A percentile compares a stretch with the other conserved stretches of the same genome.
These are phyloP conservation scores for Epichloe baconii DNA, from an alignment of 2,329 filamentous ascomycete species.

Conservation along the genomic window DNA sequence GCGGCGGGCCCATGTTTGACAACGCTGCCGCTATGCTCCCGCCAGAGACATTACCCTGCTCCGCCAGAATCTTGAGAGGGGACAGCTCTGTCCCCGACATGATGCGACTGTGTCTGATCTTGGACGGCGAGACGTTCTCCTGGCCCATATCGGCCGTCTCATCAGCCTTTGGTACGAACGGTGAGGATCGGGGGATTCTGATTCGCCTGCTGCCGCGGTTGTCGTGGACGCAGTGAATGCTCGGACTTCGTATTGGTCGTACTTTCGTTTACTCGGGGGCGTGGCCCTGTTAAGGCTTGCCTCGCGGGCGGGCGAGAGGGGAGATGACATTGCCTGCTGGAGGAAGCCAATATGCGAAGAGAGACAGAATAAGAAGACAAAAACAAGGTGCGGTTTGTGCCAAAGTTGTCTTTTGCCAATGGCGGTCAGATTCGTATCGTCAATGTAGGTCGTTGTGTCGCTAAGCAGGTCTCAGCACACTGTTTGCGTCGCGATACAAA, in stretches of 20 bases:
- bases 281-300: constrained; percentile 25
- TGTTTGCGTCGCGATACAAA: background rate
- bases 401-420: background rate
- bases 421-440: no score
- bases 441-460: no score
- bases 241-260: constrained; percentile 23
- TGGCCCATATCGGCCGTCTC: constrained; percentile 23
- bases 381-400: background rate
- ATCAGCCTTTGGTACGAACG: constrained; percentile 17
- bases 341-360: background rate
- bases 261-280: constrained; percentile 16
- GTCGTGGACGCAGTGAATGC: constrained; percentile 12
- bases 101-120: constrained; percentile 39
- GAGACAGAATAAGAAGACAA: no score
- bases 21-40: constrained; percentile 7
- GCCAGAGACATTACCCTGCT: constrained; percentile 15
- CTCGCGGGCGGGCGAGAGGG: constrained; percentile 26
- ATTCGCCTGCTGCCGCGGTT: background rate
- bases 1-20: constrained; percentile 7
- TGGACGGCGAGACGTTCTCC: constrained; percentile 34
- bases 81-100: constrained; percentile 44
- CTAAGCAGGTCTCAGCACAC: background rate
- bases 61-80: constrained; percentile 41
- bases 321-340: constrained; percentile 22
- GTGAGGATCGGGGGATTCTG: constrained; percentile 11